Conservation (phyloP, 2,329 filamentous ascomycete genomes). For the Curvularia verruculosa region DNA sequence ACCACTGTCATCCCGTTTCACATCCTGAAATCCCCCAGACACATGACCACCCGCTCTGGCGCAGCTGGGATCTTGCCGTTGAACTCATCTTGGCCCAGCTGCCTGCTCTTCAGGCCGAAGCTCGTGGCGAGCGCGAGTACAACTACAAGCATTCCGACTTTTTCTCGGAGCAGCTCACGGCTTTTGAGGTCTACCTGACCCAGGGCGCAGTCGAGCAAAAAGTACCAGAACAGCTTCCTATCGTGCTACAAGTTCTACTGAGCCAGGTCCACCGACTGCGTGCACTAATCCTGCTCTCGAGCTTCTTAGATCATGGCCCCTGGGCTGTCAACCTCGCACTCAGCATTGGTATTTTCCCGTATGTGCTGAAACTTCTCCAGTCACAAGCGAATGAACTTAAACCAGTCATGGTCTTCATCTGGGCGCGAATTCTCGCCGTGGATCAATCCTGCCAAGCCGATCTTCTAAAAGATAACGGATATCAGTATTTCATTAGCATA, state of each 20-base stretch:
- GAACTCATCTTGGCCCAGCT: conserved; percentile 93
- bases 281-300: conserved; percentile 87
- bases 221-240: conserved; percentile 91
- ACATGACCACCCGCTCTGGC: conserved; percentile 92
- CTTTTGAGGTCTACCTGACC: conserved; percentile 92
- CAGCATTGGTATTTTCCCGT: conserved; percentile 98
- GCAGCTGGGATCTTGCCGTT: conserved; percentile 96
- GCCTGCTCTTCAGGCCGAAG: conserved; percentile 77
- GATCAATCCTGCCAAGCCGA: conserved; percentile 93
- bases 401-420: conserved; percentile 99
- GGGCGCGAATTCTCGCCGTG: conserved; percentile 93
- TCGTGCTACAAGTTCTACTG: conserved; percentile 92
- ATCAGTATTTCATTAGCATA: conserved; percentile 94
- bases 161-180: conserved; percentile 95
- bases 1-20: conserved; percentile 93
- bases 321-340: conserved; percentile 99
- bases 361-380: conserved; percentile 95
- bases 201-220: conserved; percentile 84
- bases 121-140: conserved; percentile 77
- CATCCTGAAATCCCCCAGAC: conserved; percentile 92
- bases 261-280: conserved; percentile 94
- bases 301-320: conserved; percentile 92
- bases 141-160: conserved; percentile 95
- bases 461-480: conserved; percentile 94
- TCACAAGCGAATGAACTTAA: conserved; percentile 94